Base-by-base conservation (phyloP, 805 yeast species). In the Candida awuae region DNA sequence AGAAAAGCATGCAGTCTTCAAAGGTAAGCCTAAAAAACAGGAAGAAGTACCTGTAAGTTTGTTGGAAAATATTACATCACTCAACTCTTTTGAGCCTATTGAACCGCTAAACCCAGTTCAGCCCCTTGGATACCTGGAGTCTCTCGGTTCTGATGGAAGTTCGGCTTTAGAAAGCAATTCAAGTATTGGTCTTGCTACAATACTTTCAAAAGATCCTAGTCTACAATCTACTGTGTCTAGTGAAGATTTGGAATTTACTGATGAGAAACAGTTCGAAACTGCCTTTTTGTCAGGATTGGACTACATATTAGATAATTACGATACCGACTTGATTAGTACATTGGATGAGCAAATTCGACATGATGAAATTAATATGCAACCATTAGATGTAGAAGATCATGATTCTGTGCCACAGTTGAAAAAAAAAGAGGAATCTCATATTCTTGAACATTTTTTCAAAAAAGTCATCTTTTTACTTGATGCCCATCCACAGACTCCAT, bases 401-500 rank as follows among this genome's bases (percentile, higher is more conserved):
- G 22, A 34, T 32, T 53, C 65, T 8, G 45, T 27, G 7, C 42
- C 45, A 2, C 35, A 34, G 20, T 16, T 42, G 10, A 37, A 42
- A 19, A 37, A 38, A n/a, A 38, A 35, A 19, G 77, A 74, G 41
- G 80, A 75, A 45, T 72, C 71, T 41, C 67, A 65, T 62, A 70
- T 75, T 66, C 48, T 75, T 42, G 68, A 67, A 44, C 80, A 75
- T 52, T 75, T 73, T 48, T 75, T 74, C 53, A 68, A 71, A 46
- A 68, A 71, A 42, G 57, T 75, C 27, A 53, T 75, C 6, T 77
- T 75, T 1, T 49, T 74, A 29, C 53, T 74, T 25, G 80, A 75
- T 55, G 77, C 77, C 0, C 79, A 75, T 49, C 80, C 80, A 0
- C 69, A 70, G 30, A 62, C 77, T 1, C 80, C 80, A 3, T 73